These are phyloP conservation scores for Didymella glomerata DNA, from an alignment of 2,329 filamentous ascomycete genomes.

Conservation along the genomic window DNA sequence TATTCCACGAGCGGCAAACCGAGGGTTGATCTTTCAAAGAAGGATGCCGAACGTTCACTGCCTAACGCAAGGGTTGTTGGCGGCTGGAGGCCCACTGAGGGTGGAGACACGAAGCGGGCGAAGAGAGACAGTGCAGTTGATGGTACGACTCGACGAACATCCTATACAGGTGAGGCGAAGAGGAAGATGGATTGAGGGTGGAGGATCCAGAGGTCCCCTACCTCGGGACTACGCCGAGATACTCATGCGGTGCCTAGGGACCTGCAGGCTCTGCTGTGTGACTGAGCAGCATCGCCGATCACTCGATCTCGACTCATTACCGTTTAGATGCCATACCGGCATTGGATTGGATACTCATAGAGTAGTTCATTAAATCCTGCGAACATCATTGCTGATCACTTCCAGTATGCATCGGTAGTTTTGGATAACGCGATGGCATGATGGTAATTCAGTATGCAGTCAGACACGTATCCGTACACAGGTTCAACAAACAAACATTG, in stretches of 20 bases:
- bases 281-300: slow-evolving; percentile 11
- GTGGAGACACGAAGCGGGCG: slow-evolving; percentile 3
- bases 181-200: slow-evolving; percentile 2
- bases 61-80: slow-evolving; percentile 16
- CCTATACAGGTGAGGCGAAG: not conserved
- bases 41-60: slow-evolving; percentile 11
- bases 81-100: not conserved
- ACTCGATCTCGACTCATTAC: not conserved
- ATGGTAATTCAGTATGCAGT: slow-evolving; percentile 6
- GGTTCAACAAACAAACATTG: not conserved
- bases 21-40: not conserved
- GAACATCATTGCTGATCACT: not conserved
- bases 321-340: not conserved
- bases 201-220: not conserved
- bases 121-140: not conserved
- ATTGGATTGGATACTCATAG: not conserved
- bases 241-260: not conserved
- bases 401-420: slow-evolving; percentile 5
- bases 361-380: not conserved
- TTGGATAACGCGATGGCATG: slow-evolving; percentile 4
- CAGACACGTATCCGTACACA: not conserved
- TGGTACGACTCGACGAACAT: not conserved
- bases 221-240: not conserved
- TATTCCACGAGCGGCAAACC: not conserved
- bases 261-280: slow-evolving; percentile 1